Evolutionary conservation across 106 monocot genomes (phyloP).

Genomic region (Acorus calamus): DNA sequence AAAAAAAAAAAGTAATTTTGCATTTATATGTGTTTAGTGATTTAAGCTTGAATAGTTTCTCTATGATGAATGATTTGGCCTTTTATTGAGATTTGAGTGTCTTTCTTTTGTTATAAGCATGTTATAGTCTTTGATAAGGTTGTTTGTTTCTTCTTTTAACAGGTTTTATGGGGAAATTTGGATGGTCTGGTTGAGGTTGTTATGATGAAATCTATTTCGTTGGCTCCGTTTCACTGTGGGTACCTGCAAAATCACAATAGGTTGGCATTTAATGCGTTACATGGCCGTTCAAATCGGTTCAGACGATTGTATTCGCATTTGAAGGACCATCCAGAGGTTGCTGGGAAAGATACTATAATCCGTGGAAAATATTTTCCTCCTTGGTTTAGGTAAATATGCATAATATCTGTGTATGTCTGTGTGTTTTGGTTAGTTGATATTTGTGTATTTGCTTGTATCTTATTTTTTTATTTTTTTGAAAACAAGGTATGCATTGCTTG

Average conservation of each 20-base stretch:
- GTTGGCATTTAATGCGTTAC: slow-evolving; percentile 9
- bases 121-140: no score
- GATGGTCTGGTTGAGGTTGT: not conserved
- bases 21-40: no score
- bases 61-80: no score
- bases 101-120: no score
- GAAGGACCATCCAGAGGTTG: not conserved
- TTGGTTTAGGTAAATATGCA: slow-evolving; percentile 33
- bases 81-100: no score
- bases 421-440: not conserved
- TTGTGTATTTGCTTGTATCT: not conserved
- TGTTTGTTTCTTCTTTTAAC: no score
- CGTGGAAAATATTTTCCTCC: slow-evolving; percentile 21
- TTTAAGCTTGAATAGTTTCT: no score
- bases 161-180: no score
- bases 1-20: no score
- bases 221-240: slow-evolving; percentile 9
- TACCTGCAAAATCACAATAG: not conserved
- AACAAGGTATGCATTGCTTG: no score
- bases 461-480: not conserved
- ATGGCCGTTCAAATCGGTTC: slow-evolving; percentile 8
- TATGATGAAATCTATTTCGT: slow-evolving; percentile 22
- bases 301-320: slow-evolving; percentile 9
- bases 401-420: not conserved
- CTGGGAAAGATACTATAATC: not conserved